Base-by-base conservation (phyloP, 345 rosid species). In the Eutrema yunnanense region DNA sequence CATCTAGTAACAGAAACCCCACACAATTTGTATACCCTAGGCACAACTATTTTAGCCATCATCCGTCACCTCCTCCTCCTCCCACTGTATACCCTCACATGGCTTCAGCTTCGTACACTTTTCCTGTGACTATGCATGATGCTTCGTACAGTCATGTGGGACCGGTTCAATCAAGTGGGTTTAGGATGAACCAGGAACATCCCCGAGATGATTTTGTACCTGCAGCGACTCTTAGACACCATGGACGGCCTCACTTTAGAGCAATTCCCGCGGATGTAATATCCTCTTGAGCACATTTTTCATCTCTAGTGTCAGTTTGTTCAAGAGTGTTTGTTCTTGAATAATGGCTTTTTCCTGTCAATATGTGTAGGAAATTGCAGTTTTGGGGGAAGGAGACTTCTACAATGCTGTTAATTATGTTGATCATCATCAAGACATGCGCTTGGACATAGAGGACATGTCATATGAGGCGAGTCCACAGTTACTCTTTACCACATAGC, bases 391-490 rank as follows among this genome's bases (percentile, higher is more conserved):
- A 32, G 83, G 86, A 27, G 86, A 79, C 61, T 80, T 71, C 65
- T 81, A 84, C 73, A 83, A 83, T 65, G 83, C 72, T 22, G 88
- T 76, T 42, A 80, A 80, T 76, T 62, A 78, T 49, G 57, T 78
- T 14, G 98, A 88, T 70, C 86, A 82, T 83, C 96, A 93, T 74
- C 83, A 88, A 73, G 98, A 85, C 61, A 87, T 93, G 98, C 98
- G 98, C 33, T 74, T 93, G 85, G 97, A 93, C 78, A 88, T 87
- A 65, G 98, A 90, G 81, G 85, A 87, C 66, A 90, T 90, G 96
- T 86, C 97, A 44, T 93, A 93, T 54, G 98, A 93, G 84, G 96
- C 87, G 59, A 74, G 72, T 63, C 54, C 65, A 62, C 32, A 57
- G 26, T 63, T 47, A 22, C 37, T 49, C 49, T 43, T 32, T 8